Evolutionary conservation across 306 rosid genomes (phyloP).

Genomic region (Corylus heterophylla): DNA sequence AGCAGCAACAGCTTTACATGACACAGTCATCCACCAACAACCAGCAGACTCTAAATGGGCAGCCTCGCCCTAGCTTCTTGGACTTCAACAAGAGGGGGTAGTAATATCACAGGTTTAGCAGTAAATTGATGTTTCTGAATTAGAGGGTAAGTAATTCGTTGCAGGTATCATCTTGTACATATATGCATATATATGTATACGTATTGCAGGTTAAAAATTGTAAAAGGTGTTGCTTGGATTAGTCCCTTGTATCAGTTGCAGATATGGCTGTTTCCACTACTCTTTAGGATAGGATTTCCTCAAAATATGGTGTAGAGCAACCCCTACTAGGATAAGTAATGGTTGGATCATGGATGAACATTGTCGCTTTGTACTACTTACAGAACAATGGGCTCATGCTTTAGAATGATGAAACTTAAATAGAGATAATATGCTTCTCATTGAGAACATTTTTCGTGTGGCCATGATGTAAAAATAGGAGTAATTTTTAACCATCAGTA

Average conservation of each 20-base stretch:
- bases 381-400: neutral
- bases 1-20: conserved; percentile 50
- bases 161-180: conserved; percentile 54
- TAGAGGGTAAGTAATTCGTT: conserved; percentile 35
- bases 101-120: conserved; percentile 19
- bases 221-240: conserved; percentile 26
- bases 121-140: conserved; percentile 24
- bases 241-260: conserved; percentile 27
- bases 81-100: conserved; percentile 52
- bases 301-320: neutral
- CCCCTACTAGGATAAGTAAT: neutral
- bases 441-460: neutral
- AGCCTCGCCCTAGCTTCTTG: conserved; percentile 46
- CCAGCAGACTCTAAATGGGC: conserved; percentile 49
- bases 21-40: conserved; percentile 46
- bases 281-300: neutral
- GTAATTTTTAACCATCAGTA: neutral
- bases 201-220: conserved; percentile 29
- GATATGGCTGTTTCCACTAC: neutral
- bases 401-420: neutral
- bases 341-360: conserved; percentile 1
- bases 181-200: conserved; percentile 31
- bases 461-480: neutral
- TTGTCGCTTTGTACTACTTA: neutral
- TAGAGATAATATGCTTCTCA: neutral